Base-by-base conservation (phyloP, 2,329 filamentous ascomycete genomes). In the Penicillium sp. region DNA sequence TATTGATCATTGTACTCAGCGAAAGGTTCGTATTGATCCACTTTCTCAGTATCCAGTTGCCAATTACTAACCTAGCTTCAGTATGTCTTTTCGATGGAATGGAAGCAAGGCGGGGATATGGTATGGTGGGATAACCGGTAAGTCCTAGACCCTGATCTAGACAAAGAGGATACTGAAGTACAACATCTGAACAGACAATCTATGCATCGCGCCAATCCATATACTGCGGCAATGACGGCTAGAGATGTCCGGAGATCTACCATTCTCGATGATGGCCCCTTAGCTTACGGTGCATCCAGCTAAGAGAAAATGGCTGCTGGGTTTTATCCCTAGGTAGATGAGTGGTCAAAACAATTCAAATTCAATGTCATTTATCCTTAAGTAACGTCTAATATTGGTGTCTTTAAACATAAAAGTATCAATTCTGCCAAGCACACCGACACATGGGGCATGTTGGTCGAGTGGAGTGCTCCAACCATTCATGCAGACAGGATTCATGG, bases 111-210 rank as follows among this genome's bases (percentile, higher is more conserved):
- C 1, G 67, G 68, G 5, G 65, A 67, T 43, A 65, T 70, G 67
- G 63, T 69, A 10, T 69, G 66, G 68, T 70, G 67, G 68, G 67
- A 70, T 58, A 69, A 70, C 56, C 55, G 59, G 59, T 56, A 45
- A 56, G 48, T 48, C 19, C 49, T 21, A 27, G n/a, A 29, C 21
- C 21, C 8, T 6, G 29, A 10, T 13, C 1, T 24, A 16, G 14
- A 35, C 11, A 16, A 33, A 22, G 3, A 5, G 3, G 19, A 29
- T 16, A 14, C 29, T 29, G 19, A 31, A 37, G 13, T 14, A 31
- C 13, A 31, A 31, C 11, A 21, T 14, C 13, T 7, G 5, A 14
- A 11, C 14, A 66, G 65, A 37, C 65, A 67, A 58, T 64, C 64
- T 7, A 69, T 70, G 67, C 68, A 70, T 55, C 62, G 66, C 11